These are phyloP conservation scores for Populus ilicifolia DNA, from an alignment of 345 rosid species.

Conservation along the genomic window DNA sequence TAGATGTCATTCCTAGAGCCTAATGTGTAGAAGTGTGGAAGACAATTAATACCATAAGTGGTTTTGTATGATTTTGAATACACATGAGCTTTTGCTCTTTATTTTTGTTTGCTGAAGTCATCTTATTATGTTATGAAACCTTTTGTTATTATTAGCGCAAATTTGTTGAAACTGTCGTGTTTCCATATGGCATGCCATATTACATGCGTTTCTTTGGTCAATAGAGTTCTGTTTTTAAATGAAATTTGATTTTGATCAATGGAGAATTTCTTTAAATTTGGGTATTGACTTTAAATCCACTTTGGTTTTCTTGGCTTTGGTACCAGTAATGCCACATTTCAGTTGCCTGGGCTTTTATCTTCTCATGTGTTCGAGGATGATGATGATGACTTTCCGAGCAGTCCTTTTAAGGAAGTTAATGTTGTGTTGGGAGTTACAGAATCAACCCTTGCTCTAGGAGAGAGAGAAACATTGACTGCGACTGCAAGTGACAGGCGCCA, in stretches of 20 bases:
- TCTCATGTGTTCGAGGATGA: conserved; percentile 61
- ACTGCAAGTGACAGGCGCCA: conserved; percentile 63
- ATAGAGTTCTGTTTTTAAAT: background rate
- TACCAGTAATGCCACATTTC: conserved; percentile 81
- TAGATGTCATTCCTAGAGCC: background rate
- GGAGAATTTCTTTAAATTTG: background rate
- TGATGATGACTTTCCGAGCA: conserved; percentile 46
- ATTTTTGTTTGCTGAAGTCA: background rate
- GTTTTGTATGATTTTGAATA: background rate
- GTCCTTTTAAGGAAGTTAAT: conserved; percentile 35
- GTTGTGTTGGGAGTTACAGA: conserved; percentile 35
- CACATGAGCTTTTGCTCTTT: background rate
- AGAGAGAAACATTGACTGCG: conserved; percentile 37
- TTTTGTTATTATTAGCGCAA: background rate
- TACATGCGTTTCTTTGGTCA: background rate
- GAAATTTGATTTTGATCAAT: background rate
- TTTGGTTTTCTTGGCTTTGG: conserved; percentile 15
- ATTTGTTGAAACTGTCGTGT: too few relatives aligned
- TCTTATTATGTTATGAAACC: background rate
- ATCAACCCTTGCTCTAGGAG: conserved; percentile 37
- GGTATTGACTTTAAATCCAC: conserved; percentile 9
- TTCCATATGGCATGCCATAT: background rate
- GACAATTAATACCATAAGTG: background rate
- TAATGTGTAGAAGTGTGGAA: background rate
- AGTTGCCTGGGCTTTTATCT: conserved; percentile 69